phyloP scores from a whole-genome alignment of 2,329 filamentous ascomycete species.

The Penicillium fuscoglaucum region DNA sequence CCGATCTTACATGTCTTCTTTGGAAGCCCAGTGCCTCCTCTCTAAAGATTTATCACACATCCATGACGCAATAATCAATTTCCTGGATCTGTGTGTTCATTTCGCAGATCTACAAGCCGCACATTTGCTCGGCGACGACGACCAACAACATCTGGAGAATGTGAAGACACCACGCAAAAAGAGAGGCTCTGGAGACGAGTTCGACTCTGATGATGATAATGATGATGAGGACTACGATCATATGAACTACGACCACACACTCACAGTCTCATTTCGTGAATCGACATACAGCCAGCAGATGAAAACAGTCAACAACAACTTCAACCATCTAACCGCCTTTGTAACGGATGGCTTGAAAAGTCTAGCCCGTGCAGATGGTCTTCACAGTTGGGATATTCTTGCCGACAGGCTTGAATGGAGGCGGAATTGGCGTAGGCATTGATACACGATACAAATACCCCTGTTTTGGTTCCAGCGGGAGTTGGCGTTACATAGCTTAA shows the following conservation, averaged over 20 bases:
- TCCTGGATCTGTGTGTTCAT: slow-evolving; percentile 72
- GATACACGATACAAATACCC: slow-evolving; percentile 7
- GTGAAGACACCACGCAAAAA: slow-evolving; percentile 3
- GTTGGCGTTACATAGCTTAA: neutral
- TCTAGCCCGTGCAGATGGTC: slow-evolving; percentile 71
- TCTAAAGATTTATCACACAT: slow-evolving; percentile 69
- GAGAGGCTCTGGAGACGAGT: slow-evolving; percentile 4
- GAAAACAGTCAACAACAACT: slow-evolving; percentile 59
- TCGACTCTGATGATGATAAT: slow-evolving; percentile 24
- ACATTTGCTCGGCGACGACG: slow-evolving; percentile 34
- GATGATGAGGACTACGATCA: slow-evolving; percentile 19
- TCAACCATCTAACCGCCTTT: slow-evolving; percentile 67
- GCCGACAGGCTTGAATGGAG: slow-evolving; percentile 72
- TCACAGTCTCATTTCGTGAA: slow-evolving; percentile 39
- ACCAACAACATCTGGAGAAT: neutral
- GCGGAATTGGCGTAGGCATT: slow-evolving; percentile 12
- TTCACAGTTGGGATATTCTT: slow-evolving; percentile 74
- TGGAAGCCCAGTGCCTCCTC: slow-evolving; percentile 70
- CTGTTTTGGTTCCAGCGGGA: slow-evolving; percentile 1
- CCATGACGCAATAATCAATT: slow-evolving; percentile 67
- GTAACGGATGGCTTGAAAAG: slow-evolving; percentile 71
- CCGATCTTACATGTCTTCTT: slow-evolving; percentile 59
- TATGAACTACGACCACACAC: slow-evolving; percentile 44
- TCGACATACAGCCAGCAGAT: slow-evolving; percentile 56
- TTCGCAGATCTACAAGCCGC: slow-evolving; percentile 62